Evolutionary conservation across 805 yeast genomes (phyloP).

Genomic region (Metschnikowia continentalis): DNA sequence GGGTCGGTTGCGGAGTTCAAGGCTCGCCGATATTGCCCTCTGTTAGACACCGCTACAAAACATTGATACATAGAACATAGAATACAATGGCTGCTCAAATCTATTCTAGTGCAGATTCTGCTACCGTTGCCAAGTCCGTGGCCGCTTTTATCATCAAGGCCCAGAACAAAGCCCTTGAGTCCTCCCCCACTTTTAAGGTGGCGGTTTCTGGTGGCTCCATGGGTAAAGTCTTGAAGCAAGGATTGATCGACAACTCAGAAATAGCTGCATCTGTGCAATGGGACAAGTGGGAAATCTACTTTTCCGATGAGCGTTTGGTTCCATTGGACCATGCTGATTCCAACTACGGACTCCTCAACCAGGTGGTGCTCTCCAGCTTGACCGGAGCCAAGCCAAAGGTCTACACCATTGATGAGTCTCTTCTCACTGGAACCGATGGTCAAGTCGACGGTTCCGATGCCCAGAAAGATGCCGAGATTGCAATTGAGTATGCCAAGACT

Average conservation of each 20-base stretch:
- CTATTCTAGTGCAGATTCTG: conserved; percentile 49
- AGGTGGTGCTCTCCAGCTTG: conserved; percentile 51
- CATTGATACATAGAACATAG: neutral
- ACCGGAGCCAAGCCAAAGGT: conserved; percentile 52
- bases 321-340: conserved; percentile 80
- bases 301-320: conserved; percentile 89
- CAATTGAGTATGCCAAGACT: conserved; percentile 55
- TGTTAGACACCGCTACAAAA: conserved; percentile 1
- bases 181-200: conserved; percentile 50
- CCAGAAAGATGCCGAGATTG: conserved; percentile 47
- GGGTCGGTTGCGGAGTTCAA: conserved; percentile 3
- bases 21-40: neutral
- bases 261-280: conserved; percentile 50
- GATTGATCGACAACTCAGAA: conserved; percentile 56
- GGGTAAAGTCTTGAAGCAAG: conserved; percentile 65
- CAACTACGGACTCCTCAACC: conserved; percentile 76
- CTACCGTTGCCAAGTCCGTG: conserved; percentile 60
- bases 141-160: conserved; percentile 57
- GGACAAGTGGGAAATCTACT: conserved; percentile 75
- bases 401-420: conserved; percentile 58
- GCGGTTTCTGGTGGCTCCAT: conserved; percentile 93
- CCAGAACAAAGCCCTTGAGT: conserved; percentile 58
- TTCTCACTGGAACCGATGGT: conserved; percentile 50
- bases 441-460: conserved; percentile 42
- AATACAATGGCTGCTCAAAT: conserved; percentile 20